Percentiles rank a stretch among this genome's conserved stretches.
Conservation (phyloP, 1,139 yeast genomes). For the Wickerhamomyces sp. region DNA sequence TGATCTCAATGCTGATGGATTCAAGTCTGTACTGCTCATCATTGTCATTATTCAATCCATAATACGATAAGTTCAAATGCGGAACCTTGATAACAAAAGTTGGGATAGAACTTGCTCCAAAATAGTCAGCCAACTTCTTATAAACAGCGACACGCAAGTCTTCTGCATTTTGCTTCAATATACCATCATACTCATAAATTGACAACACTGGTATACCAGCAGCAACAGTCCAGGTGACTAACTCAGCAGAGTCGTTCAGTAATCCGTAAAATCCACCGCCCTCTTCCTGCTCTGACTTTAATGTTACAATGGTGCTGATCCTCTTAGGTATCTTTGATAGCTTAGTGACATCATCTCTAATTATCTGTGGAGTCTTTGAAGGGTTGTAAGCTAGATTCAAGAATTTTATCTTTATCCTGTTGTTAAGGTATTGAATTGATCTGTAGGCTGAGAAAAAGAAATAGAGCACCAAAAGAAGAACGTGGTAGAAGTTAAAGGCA, state of each 20-base stretch:
- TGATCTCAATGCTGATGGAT: slow-evolving; percentile 53
- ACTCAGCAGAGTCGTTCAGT: slow-evolving; percentile 69
- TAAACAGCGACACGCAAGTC: slow-evolving; percentile 57
- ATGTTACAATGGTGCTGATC: slow-evolving; percentile 66
- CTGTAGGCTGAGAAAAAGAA: slow-evolving; percentile 53
- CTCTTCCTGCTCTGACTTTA: slow-evolving; percentile 72
- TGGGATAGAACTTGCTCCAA: slow-evolving; percentile 70
- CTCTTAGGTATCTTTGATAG: slow-evolving; percentile 74
- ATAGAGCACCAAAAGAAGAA: slow-evolving; percentile 43
- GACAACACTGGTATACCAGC: slow-evolving; percentile 73
- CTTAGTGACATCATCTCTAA: slow-evolving; percentile 74
- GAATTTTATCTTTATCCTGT: slow-evolving; percentile 52
- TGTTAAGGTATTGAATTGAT: slow-evolving; percentile 47
- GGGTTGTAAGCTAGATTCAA: slow-evolving; percentile 72
- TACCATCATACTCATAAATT: slow-evolving; percentile 79
- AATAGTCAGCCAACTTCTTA: slow-evolving; percentile 63
- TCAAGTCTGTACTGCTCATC: slow-evolving; percentile 24
- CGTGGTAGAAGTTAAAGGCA: slow-evolving; percentile 13
- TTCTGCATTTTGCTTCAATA: slow-evolving; percentile 48
- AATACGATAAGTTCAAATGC: slow-evolving; percentile 47
- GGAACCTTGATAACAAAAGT: slow-evolving; percentile 57
- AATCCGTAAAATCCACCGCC: slow-evolving; percentile 88
- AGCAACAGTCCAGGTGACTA: slow-evolving; percentile 83
- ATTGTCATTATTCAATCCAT: slow-evolving; percentile 36
- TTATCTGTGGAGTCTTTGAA: slow-evolving; percentile 78